These are phyloP conservation scores for Lasiodiplodia hormozganensis DNA, from an alignment of 2,329 filamentous ascomycete genomes.

Conservation along the genomic window DNA sequence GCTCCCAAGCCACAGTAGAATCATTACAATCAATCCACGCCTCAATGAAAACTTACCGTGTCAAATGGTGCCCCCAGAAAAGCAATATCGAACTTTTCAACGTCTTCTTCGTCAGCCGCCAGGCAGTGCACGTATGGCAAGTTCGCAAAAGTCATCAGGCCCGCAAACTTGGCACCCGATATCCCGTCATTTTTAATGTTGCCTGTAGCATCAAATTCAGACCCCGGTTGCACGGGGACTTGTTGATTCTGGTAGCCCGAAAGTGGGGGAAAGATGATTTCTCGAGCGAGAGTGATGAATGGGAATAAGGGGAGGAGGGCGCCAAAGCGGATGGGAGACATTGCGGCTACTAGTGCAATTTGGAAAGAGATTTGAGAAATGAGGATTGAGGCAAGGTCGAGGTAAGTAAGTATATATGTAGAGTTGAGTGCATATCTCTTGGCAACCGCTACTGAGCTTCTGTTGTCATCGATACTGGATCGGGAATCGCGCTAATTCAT, in stretches of 20 bases:
- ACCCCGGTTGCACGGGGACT: conserved; percentile 32
- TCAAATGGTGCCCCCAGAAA: conserved; percentile 59
- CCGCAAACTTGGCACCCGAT: conserved; percentile 45
- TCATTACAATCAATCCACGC: background rate
- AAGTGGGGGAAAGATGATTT: conserved; percentile 54
- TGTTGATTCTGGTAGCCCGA: conserved; percentile 44
- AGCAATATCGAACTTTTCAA: conserved; percentile 57
- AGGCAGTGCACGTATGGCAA: conserved; percentile 58
- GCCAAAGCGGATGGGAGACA: background rate
- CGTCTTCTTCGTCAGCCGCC: conserved; percentile 40
- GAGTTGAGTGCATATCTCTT: background rate
- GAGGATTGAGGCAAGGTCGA: background rate
- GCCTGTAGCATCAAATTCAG: conserved; percentile 30
- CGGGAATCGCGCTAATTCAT: background rate
- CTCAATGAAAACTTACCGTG: conserved; percentile 45
- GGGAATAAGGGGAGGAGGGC: background rate
- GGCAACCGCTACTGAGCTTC: background rate
- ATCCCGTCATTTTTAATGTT: conserved; percentile 38
- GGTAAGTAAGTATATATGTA: background rate
- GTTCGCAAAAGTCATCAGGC: conserved; percentile 56
- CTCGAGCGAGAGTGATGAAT: conserved; percentile 37
- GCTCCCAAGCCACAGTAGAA: background rate
- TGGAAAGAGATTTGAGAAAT: background rate
- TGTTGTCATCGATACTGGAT: conserved; percentile 5
- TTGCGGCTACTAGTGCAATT: background rate